Conservation (phyloP, 345 rosid species). For the Corchorus capsularis region DNA sequence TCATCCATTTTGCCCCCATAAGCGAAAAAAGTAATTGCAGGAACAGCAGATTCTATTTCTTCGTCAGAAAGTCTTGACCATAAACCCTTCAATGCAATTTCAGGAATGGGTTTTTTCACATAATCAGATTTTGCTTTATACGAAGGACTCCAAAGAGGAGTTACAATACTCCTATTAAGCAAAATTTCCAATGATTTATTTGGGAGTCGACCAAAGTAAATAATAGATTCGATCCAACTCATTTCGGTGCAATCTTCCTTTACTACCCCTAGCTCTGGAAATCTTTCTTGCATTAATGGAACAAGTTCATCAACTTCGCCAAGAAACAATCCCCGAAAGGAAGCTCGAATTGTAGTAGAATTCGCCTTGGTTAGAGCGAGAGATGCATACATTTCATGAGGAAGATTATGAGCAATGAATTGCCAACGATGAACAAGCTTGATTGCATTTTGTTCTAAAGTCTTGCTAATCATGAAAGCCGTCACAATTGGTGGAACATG, state of each 20-base stretch:
- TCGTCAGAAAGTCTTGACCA: constrained; percentile 46
- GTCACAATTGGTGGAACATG: not conserved
- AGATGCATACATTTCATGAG: not conserved
- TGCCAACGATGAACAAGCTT: constrained; percentile 8
- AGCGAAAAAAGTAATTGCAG: constrained; percentile 55
- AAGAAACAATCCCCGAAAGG: not conserved
- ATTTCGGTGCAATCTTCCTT: constrained; percentile 11
- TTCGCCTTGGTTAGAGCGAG: not conserved
- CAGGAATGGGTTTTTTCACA: constrained; percentile 40
- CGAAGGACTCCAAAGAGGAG: not conserved
- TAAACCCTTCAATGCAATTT: constrained; percentile 42
- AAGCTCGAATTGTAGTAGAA: not conserved
- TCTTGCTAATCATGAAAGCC: not conserved
- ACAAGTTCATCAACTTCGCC: not conserved
- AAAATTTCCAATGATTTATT: not conserved
- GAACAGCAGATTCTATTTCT: constrained; percentile 34
- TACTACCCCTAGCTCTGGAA: not conserved
- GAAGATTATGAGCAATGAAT: not conserved
- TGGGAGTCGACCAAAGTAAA: not conserved
- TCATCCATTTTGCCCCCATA: constrained; percentile 70
- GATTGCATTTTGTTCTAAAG: constrained; percentile 11
- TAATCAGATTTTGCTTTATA: constrained; percentile 70
- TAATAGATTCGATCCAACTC: constrained; percentile 11
- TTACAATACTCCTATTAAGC: not conserved
- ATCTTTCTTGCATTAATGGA: not conserved